A percentile compares a stretch with the other conserved stretches of the same genome.
Evolutionary conservation across 1,284 basidiomycete species (phyloP).

Genomic region (Puccinia triticina): DNA sequence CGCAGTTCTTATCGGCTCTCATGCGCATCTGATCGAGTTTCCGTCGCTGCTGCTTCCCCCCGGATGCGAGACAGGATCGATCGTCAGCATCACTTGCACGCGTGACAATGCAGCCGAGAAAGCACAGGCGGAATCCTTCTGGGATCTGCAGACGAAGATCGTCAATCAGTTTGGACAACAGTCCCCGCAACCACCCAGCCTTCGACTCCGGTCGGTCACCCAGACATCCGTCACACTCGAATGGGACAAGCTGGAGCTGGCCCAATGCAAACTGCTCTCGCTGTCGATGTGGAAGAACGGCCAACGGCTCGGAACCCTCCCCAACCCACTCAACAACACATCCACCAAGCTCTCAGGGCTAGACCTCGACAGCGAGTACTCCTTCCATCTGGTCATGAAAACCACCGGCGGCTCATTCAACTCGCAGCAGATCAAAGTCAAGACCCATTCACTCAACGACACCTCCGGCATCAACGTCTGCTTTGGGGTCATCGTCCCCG

Average conservation of each 20-base stretch:
- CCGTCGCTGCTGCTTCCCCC: slow-evolving; percentile 87
- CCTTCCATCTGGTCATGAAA: slow-evolving; percentile 82
- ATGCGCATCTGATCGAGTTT: slow-evolving; percentile 92
- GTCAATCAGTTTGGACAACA: slow-evolving; percentile 72
- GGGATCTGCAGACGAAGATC: slow-evolving; percentile 77
- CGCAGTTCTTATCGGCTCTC: slow-evolving; percentile 78
- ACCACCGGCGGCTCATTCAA: slow-evolving; percentile 86
- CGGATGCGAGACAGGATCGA: slow-evolving; percentile 86
- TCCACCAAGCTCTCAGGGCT: slow-evolving; percentile 82
- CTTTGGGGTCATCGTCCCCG: slow-evolving; percentile 82
- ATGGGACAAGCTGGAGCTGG: slow-evolving; percentile 83
- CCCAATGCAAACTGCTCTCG: slow-evolving; percentile 78
- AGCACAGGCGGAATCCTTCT: slow-evolving; percentile 76
- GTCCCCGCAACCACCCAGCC: slow-evolving; percentile 70
- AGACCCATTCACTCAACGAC: slow-evolving; percentile 89
- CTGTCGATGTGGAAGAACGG: slow-evolving; percentile 89
- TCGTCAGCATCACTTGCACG: slow-evolving; percentile 89
- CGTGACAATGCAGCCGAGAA: slow-evolving; percentile 81
- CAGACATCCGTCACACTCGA: slow-evolving; percentile 89
- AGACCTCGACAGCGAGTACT: slow-evolving; percentile 77
- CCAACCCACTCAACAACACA: slow-evolving; percentile 76
- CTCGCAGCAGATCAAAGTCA: slow-evolving; percentile 76
- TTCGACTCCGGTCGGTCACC: slow-evolving; percentile 82
- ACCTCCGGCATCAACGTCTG: slow-evolving; percentile 89
- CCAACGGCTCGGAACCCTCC: slow-evolving; percentile 80